Base-by-base conservation (phyloP, 257 asterid species). In the Primulina huaijiensis region DNA sequence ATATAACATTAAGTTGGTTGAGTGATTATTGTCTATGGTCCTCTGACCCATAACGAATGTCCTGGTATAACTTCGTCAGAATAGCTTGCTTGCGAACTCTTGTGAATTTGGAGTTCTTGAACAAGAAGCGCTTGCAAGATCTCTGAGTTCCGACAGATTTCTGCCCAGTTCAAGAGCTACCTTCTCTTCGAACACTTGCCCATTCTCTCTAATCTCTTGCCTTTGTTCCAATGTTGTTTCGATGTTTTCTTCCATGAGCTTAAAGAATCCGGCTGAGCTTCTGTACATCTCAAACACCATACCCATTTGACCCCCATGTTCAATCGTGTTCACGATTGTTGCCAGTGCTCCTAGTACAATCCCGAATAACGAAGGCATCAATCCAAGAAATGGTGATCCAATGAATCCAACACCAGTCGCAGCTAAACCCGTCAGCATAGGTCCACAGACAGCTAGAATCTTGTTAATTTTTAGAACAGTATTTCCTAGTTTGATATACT, bases 231-330 rank as follows among this genome's bases (percentile, higher is more conserved):
- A 34, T 30, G 81, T 86, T 20, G 76, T 71, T 33, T 77, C 88
- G 3, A 91, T 89, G 2, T 90, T 71, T 25, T 89, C 92, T 35
- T 89, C 85, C 89, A 89, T 79, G 64, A 73, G 43, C 75, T 74
- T 53, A 25, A 90, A 90, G 77, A 90, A 88, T 14, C 97, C 97
- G 0, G 96, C 96, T 3, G 85, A 85, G 78, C 86, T 75, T 23
- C 97, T 50, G 59, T 90, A 90, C 96, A 85, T 87, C 67, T 91
- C 97, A n/a, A 84, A 83, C 85, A 85, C 89, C 96, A 89, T 90
- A 3, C 97, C 97, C 20, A 89, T 88, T 63, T 88, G 95, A 23
- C 86, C 89, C 0, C 96, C 97, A 61, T 91, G 97, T 43, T 91
- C 91, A 0, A 88, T 1, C 50, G 86, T 65, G 79, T 84, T 91